phyloP scores from a whole-genome alignment of 176 grass and related monocot species.

The Paspalum notatum region DNA sequence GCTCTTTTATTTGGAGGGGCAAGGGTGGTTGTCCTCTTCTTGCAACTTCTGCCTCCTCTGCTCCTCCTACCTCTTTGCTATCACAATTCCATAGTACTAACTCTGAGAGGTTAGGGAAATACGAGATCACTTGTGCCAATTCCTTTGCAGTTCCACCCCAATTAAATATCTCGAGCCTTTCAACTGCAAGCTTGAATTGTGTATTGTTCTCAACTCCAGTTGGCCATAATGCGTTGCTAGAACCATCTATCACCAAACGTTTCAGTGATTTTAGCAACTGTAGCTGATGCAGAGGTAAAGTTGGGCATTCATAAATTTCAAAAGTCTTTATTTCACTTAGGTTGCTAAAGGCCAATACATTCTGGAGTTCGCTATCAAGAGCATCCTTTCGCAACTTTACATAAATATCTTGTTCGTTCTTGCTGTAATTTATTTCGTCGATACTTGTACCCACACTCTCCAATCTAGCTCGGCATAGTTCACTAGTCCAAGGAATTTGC shows the following conservation, averaged over 20 bases:
- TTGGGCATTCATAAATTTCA: rapidly evolving
- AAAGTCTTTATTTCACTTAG: not conserved
- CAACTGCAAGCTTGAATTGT: not conserved
- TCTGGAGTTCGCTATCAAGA: not conserved
- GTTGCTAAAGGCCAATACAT: not conserved
- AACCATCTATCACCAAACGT: rapidly evolving
- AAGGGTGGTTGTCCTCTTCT: not conserved
- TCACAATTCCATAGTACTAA: rapidly evolving
- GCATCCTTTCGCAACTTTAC: not conserved
- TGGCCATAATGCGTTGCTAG: rapidly evolving
- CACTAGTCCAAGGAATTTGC: not conserved
- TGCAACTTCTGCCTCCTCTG: not conserved
- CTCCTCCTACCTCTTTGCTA: not conserved
- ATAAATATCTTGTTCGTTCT: not conserved
- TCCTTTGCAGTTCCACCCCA: not conserved
- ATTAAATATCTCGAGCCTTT: rapidly evolving
- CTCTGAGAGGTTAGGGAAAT: not conserved
- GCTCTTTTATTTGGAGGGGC: not conserved
- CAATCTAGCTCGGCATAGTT: not conserved
- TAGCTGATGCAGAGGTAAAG: not conserved
- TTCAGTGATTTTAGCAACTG: not conserved
- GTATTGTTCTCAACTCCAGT: not conserved
- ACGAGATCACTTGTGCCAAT: not conserved
- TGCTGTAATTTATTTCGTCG: rapidly evolving
- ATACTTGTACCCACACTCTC: rapidly evolving